Base-by-base conservation (phyloP, 495 filamentous ascomycete species). In the Terfezia claveryi region DNA sequence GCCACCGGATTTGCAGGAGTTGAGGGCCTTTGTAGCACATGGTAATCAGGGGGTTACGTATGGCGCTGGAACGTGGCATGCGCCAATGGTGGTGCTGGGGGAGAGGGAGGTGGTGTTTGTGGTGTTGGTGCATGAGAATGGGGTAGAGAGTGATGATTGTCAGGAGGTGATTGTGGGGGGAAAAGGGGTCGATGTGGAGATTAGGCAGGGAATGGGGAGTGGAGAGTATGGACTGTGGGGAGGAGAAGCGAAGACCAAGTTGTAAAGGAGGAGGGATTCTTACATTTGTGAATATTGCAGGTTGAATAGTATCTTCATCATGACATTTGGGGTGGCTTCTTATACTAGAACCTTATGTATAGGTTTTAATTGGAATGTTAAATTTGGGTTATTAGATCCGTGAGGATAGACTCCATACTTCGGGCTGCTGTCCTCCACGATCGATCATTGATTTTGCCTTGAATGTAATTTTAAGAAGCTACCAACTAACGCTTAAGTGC, bases 11-110 rank as follows among this genome's bases (percentile, higher is more conserved):
- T 60, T 94, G 52, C 52, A 65, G 8, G 74, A 78, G 23, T 52
- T 89, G 36, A 76, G 71, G 59, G 91, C 86, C 1, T 96, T 94
- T 63, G 64, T 89, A 32, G 89, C 84, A 10, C 75, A 70, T n/a
- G 80, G 80, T 8, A 72, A 76, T 11, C 84, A 92, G 72, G 88
- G 85, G 2, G 83, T 98, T 17, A 94, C 87, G 14, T 98, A 96
- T 68, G 83, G 76, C 11, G 77, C 81, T 14, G 91, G 85, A 14
- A 94, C 86, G 49, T 98, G 92, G 89, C 91, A 98, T 74, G 87
- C 89, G 59, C 91, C 91, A 2, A 84, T 96, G 71, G 88, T 94
- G 71, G 79, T 85, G 4, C 71, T 67, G 41, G 69, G 85, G 62
- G 64, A 60, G 38, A 70, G 71, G 53, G 69, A 69, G 0, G 52